Percentiles rank a stretch among this genome's conserved stretches.
These are phyloP conservation scores for Cladosporium sp. DNA, from an alignment of 2,329 filamentous ascomycete genomes.

Conservation along the genomic window DNA sequence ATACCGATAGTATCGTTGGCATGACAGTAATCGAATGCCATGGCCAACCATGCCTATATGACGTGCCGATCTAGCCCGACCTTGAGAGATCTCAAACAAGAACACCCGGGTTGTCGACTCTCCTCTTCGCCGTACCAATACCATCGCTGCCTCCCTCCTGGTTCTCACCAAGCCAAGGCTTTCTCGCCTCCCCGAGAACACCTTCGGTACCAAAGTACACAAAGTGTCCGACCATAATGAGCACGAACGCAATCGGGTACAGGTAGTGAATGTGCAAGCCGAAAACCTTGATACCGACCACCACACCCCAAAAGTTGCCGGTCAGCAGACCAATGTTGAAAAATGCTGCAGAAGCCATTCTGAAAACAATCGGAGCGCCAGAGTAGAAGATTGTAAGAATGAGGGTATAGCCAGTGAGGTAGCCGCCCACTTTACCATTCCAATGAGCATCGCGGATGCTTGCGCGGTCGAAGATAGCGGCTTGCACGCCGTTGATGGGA, in stretches of 20 bases:
- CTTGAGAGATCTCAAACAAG: slow-evolving; percentile 28
- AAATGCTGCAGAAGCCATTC: slow-evolving; percentile 86
- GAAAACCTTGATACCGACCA: slow-evolving; percentile 87
- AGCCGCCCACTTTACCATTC: slow-evolving; percentile 62
- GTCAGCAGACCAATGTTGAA: slow-evolving; percentile 95
- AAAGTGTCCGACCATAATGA: slow-evolving; percentile 81
- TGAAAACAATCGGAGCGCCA: slow-evolving; percentile 79
- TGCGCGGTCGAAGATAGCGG: slow-evolving; percentile 82
- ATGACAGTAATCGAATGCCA: background rate
- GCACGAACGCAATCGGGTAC: slow-evolving; percentile 92
- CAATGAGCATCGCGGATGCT: slow-evolving; percentile 55
- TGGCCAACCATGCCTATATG: background rate
- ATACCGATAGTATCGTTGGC: too few species aligned
- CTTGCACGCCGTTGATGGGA: slow-evolving; percentile 86
- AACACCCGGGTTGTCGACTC: slow-evolving; percentile 36
- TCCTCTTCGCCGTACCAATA: slow-evolving; percentile 78
- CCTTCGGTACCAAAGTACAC: slow-evolving; percentile 84
- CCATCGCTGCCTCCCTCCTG: slow-evolving; percentile 79
- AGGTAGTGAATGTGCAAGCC: slow-evolving; percentile 75
- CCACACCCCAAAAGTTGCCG: slow-evolving; percentile 94
- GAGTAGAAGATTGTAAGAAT: slow-evolving; percentile 82
- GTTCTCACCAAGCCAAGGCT: slow-evolving; percentile 88
- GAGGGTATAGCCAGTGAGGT: slow-evolving; percentile 85
- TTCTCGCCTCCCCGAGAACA: slow-evolving; percentile 79
- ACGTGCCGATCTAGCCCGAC: background rate